Evolutionary conservation across 495 filamentous ascomycete species (phyloP), one percentile per base, ranked within the genome.

Genomic region (Halenospora varia): DNA sequence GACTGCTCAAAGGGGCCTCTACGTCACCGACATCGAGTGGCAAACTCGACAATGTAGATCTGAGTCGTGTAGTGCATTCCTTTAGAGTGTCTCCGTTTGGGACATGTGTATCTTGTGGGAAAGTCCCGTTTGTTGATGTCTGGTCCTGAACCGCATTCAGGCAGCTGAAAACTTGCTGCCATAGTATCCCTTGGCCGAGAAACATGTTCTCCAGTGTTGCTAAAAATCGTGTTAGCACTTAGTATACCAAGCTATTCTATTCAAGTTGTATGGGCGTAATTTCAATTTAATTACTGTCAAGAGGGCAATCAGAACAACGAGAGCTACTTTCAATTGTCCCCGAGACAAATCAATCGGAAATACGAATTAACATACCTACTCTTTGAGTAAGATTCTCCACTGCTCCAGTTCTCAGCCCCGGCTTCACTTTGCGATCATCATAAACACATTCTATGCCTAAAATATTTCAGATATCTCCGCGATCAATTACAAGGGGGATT

Each of bases 311-410:
- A 40, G 9, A 9, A 40, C n/a, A n/a, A 9, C 9, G 35, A 40
- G 35, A 9, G n/a, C 35, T 40, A n/a, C 9, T 40, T 9, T 40
- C n/a, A 9, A n/a, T 40, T 40, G 35, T 9, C 35, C 9, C 9
- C 35, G 35, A 9, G n/a, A n/a, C 35, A n/a, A 9, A 40, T 40
- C n/a, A n/a, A 9, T 40, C n/a, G n/a, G n/a, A n/a, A n/a, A n/a
- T n/a, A 40, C n/a, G 35, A 13, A 17, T 69, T 65, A 2, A 70
- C 59, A 2, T 62, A 69, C 41, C 66, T 25, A 76, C 60, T 18
- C 72, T 61, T n/a, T 69, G 69, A 17, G 60, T 69, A 10, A 75
- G 66, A 22, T 66, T 65, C 48, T 75, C 71, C n/a, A 76, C 68
- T 10, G 71, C 73, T n/a, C 72, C 73, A 3, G 70, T 68, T 19